These are phyloP conservation scores for Chalciporus sp. DNA, from an alignment of 1,284 basidiomycete genomes.

Conservation along the genomic window DNA sequence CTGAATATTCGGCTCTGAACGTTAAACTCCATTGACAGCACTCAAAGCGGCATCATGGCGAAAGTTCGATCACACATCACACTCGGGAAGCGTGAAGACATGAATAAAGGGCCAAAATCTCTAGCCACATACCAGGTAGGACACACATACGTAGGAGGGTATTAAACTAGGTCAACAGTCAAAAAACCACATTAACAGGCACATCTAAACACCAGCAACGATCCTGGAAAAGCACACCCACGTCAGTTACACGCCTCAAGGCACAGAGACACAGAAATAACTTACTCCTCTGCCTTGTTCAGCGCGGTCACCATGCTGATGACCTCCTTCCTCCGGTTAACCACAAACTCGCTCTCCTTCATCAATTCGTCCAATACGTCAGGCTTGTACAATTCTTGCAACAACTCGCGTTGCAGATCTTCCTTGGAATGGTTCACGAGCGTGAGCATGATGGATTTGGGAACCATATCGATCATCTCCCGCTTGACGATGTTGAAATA, in stretches of 20 bases:
- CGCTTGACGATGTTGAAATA: constrained; percentile 99
- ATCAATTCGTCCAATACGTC: constrained; percentile 90
- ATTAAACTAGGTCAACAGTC: constrained; percentile 28
- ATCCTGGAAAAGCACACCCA: constrained; percentile 21
- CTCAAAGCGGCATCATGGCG: too few species aligned
- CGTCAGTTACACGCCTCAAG: constrained; percentile 10
- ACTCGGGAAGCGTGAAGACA: neutral
- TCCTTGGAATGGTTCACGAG: constrained; percentile 94
- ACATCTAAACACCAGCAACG: constrained; percentile 36
- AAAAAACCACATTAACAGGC: constrained; percentile 4
- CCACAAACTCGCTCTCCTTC: constrained; percentile 88
- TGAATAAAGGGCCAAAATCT: constrained; percentile 12
- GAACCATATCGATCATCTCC: constrained; percentile 99
- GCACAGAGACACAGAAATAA: constrained; percentile 22
- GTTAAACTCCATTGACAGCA: too few species aligned
- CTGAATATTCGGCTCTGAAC: too few species aligned
- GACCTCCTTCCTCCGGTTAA: constrained; percentile 86
- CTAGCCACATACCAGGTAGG: constrained; percentile 18
- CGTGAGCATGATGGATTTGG: constrained; percentile 94
- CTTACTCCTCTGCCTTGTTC: constrained; percentile 90
- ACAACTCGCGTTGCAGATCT: constrained; percentile 85
- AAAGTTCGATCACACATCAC: too few species aligned
- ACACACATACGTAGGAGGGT: constrained; percentile 30
- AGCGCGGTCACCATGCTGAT: constrained; percentile 86
- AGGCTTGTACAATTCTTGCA: constrained; percentile 89